Evolutionary conservation across 805 yeast genomes (phyloP), one percentile per base, ranked within the genome.

Genomic region (Wickerhamiella vanderwaltii): DNA sequence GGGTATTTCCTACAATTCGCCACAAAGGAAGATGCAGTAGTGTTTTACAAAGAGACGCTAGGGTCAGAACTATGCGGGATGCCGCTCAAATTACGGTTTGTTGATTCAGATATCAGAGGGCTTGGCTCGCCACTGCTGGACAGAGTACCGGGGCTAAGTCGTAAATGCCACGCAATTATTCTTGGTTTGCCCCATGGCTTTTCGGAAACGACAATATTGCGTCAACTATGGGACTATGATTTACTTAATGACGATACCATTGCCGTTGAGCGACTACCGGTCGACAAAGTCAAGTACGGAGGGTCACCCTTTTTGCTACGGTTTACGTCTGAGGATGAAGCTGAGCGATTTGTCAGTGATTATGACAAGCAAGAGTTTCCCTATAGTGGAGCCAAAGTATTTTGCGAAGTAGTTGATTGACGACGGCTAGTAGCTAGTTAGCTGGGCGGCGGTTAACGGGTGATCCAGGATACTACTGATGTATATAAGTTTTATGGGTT

Each of bases 1-100:
- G 64, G 68, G 4, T 75, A 74, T 54, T 78, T 69, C 53, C 55
- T 79, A 26, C 53, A 73, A 5, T 79, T 79, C 51, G 61, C 62
- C 4, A 57, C 61, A 29, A 53, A 56, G 29, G 61, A 64, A 19
- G 68, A 66, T 15, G 83, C 85, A 0, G 63, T 71, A 16, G 63
- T 63, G 3, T 78, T 69, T 54, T 65, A 63, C 56, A 52, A 63
- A 16, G 81, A 75, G 48, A 70, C 78, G 0, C 44, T 54, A 9
- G 66, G 67, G 6, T 66, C 69, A 41, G 60, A 62, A 42, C 51
- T 77, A 26, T 70, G 75, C 48, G 83, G 84, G 1, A 52, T 64
- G 35, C 62, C 61, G 19, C 51, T 73, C 15, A 57, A 66, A 20
- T 57, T 74, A 24, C 59, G 65, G 43, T 76, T 75, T 62, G 68